phyloP scores from a whole-genome alignment of 169 alveolate genomes.

The Amoebophrya sp. region DNA sequence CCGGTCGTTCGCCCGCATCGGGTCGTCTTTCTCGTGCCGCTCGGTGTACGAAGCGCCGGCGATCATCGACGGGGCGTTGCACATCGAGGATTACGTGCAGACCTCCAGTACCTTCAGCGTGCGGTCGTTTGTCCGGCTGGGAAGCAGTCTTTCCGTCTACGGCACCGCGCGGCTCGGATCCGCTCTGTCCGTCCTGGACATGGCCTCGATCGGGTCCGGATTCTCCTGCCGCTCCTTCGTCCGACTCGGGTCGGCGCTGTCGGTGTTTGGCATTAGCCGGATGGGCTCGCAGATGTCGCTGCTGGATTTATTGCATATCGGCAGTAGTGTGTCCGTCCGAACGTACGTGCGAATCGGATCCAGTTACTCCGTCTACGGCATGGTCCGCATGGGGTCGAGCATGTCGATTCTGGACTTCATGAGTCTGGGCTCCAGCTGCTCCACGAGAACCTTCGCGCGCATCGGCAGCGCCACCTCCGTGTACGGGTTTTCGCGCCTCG shows the following conservation, averaged over 20 bases:
- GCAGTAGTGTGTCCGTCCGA: neutral
- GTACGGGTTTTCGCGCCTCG: neutral
- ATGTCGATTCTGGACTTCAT: neutral
- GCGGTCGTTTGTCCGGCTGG: conserved; percentile 20
- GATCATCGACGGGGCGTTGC: neutral
- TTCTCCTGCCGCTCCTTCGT: conserved; percentile 2
- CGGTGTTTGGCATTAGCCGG: neutral
- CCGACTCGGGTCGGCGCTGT: conserved; percentile 10
- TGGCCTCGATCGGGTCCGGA: neutral
- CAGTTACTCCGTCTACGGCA: conserved; percentile 24
- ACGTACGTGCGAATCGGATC: neutral
- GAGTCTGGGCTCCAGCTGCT: neutral
- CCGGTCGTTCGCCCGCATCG: conserved; percentile 27
- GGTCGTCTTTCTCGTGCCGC: conserved; percentile 6
- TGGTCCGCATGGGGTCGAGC: neutral
- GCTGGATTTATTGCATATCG: neutral
- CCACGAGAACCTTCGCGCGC: neutral
- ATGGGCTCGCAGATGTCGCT: neutral
- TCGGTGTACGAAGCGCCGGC: neutral
- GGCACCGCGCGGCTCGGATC: conserved; percentile 16
- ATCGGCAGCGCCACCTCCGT: neutral
- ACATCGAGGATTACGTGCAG: conserved; percentile 1
- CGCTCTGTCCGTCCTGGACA: conserved; percentile 11
- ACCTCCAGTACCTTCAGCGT: neutral
- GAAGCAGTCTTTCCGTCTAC: neutral